Evolutionary conservation across 2,329 filamentous ascomycete genomes (phyloP), one percentile per base, ranked within the genome.

Genomic region (Clathrospora elynae): DNA sequence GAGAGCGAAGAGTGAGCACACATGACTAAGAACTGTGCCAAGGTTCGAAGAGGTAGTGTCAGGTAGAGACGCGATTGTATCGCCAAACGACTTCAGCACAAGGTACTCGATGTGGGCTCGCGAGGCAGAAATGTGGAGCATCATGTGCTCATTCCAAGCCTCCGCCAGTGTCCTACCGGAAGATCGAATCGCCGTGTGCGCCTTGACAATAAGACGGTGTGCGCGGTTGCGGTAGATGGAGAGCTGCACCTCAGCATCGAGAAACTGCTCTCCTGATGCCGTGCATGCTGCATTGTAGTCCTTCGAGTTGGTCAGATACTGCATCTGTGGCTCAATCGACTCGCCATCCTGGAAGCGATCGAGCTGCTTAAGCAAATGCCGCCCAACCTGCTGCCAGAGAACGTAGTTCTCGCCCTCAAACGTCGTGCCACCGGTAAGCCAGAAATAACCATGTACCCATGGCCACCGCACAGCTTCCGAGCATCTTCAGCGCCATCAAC

Each of bases 1-100:
- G 18, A 75, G 62, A 1, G 75, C 69, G 46, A 75, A 77, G 3
- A 78, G 65, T 2, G 70, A 70, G 57, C 71, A 76, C 16, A 76
- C 60, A 6, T 56, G 49, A 4, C 53, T 56, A 17, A 55, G 31
- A 2, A 50, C 28, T 4, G 25, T 23, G 10, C 39, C 28, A 2
- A 57, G 37, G 13, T 22, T 14, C 6, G 28, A 42, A 40, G 24
- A 62, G 16, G 26, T 49, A 14, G 43, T 37, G 49, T 22, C 34
- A n/a, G 34, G 17, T n/a, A 43, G 12, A 12, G 17, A 16, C 1
- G 13, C 12, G 26, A 46, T 31, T 6, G 14, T 19, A n/a, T 36
- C 13, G 11, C 55, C 49, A 30, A 62, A 61, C 2, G 49, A 41
- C 3, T 37, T 18, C 6, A 70, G 44, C 12, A 61, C 51, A n/a